phyloP scores from a whole-genome alignment of 2,329 filamentous ascomycete genomes.

The Arthrobotrys sphaeroides region DNA sequence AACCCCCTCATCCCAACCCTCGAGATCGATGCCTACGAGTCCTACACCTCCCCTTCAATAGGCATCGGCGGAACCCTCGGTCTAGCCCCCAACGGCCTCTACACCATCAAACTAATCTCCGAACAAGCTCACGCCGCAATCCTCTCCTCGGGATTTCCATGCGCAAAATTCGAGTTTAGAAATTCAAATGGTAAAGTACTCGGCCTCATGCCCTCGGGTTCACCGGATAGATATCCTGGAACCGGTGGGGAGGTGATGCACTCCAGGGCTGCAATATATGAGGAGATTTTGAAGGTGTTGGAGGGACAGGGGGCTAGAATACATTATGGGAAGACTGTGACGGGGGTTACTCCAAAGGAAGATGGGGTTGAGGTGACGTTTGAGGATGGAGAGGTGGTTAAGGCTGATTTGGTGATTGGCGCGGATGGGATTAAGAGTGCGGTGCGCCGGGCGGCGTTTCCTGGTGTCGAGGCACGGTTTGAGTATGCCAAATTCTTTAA shows the following conservation, averaged over 20 bases:
- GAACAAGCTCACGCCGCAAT: conserved; percentile 34
- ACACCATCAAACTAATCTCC: conserved; percentile 45
- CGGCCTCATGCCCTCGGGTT: conserved; percentile 40
- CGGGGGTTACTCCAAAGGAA: conserved; percentile 21
- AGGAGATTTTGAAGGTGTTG: conserved; percentile 40
- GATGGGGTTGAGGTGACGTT: conserved; percentile 28
- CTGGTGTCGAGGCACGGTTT: conserved; percentile 36
- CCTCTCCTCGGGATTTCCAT: conserved; percentile 34
- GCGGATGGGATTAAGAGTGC: conserved; percentile 51
- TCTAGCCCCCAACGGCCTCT: conserved; percentile 44
- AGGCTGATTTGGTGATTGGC: conserved; percentile 45
- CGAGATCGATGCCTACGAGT: conserved; percentile 41
- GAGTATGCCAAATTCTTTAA: conserved; percentile 15
- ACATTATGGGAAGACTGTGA: conserved; percentile 43
- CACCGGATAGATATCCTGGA: conserved; percentile 46
- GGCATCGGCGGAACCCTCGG: conserved; percentile 44
- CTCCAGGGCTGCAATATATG: conserved; percentile 41
- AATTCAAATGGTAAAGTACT: conserved; percentile 44
- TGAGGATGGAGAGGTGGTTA: conserved; percentile 31
- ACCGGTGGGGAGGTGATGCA: conserved; percentile 51
- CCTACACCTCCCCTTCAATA: conserved; percentile 29
- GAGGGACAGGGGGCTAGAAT: conserved; percentile 37
- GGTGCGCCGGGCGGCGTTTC: conserved; percentile 36
- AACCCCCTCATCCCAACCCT: conserved; percentile 22
- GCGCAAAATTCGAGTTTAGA: conserved; percentile 42